A percentile compares a stretch with the other conserved stretches of the same genome.
Conservation (phyloP, 163 green algal species). For the Chloromonas sp. region DNA sequence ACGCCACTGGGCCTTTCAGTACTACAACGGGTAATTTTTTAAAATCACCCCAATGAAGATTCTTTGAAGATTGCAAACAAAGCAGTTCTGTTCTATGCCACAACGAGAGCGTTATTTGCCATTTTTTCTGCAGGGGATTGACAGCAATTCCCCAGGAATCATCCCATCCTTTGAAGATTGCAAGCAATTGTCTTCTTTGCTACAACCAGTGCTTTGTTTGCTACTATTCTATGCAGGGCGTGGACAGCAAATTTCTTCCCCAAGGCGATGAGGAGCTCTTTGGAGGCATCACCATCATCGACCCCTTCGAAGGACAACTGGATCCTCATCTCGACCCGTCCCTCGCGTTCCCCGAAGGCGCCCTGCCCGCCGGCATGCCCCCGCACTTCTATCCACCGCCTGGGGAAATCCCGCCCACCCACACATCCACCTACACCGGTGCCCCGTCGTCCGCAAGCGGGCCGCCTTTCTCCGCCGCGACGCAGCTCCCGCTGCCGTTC, state of each 20-base stretch:
- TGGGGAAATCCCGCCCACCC: background rate
- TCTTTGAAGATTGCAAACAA: too few species aligned
- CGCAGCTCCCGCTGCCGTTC: background rate
- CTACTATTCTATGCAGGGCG: background rate
- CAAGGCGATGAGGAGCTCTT: background rate
- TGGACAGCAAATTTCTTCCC: conserved; percentile 3
- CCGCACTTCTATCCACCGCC: background rate
- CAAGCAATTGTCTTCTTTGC: too few species aligned
- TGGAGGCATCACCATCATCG: background rate
- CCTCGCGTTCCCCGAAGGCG: background rate
- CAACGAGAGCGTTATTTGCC: too few species aligned
- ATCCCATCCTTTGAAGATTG: too few species aligned
- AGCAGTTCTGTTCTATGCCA: too few species aligned
- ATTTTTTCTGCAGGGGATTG: too few species aligned
- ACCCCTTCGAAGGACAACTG: background rate
- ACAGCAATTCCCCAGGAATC: too few species aligned
- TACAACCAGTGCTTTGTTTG: too few species aligned
- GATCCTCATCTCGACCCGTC: background rate
- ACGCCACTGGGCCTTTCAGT: too few species aligned
- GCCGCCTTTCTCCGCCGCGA: too few species aligned
- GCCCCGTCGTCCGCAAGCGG: background rate
- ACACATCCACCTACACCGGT: background rate
- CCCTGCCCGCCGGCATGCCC: background rate
- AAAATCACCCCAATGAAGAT: too few species aligned
- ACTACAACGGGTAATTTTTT: too few species aligned